Evolutionary conservation across 176 grass and related monocot species (phyloP).

Genomic region (Ampelocalamus luodianensis): DNA sequence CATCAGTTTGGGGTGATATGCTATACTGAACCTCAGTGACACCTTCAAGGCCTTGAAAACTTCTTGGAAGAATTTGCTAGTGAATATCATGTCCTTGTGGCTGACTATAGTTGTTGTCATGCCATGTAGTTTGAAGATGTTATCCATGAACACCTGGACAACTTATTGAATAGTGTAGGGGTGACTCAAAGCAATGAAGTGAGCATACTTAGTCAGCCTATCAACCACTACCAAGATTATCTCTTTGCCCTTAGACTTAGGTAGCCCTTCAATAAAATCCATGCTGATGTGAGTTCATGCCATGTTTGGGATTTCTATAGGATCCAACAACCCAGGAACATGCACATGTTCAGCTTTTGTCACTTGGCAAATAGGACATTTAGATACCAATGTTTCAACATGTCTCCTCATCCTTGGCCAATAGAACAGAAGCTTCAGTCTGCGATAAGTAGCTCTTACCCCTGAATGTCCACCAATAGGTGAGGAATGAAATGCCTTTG

Average conservation of each 20-base stretch:
- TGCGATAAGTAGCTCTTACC: neutral
- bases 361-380: neutral
- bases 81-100: no score
- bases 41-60: no score
- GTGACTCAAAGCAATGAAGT: neutral
- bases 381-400: neutral
- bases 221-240: conserved; percentile 16
- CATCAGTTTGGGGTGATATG: no score
- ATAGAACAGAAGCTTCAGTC: neutral
- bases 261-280: neutral
- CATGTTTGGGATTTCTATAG: neutral
- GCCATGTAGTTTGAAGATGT: no score
- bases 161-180: no score
- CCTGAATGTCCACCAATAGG: neutral
- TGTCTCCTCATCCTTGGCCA: neutral
- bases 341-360: neutral
- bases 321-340: neutral
- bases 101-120: no score
- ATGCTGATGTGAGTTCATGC: neutral
- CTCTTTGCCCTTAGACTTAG: neutral
- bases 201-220: neutral
- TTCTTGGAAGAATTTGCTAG: no score
- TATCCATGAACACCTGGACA: no score
- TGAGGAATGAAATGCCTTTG: neutral
- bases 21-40: no score